Evolutionary conservation across 2,329 filamentous ascomycete genomes (phyloP), one percentile per base, ranked within the genome.

Genomic region (Fusarium sp.): DNA sequence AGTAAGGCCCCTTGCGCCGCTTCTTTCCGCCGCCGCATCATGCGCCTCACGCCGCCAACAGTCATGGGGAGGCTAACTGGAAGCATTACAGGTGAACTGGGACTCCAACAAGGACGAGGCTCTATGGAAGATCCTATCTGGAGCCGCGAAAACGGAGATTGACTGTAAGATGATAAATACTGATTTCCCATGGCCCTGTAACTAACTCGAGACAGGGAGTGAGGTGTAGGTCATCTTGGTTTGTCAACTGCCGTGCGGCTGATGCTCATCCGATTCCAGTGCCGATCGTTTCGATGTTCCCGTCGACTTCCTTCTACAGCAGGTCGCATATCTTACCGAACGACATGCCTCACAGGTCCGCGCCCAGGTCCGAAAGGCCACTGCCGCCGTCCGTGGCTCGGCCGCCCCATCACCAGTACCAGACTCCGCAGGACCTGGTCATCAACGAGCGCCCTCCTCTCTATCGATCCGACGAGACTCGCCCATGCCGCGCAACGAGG

Each of bases 261-360:
- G 64, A 73, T 64, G 69, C 76, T 80, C 69, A 80, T 68, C 63
- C 67, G 57, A 63, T 38, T 72, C 31, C 76, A 93, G 93, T 79
- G 94, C 94, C 56, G 87, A 89, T 62, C 88, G 90, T 54, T 98
- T 98, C 83, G 89, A 95, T 72, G 96, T 98, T 22, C 93, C 94
- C 29, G 90, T 97, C 67, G 89, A 94, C 45, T 98, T 98, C 79
- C 88, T 99, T 35, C 89, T 98, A 18, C 94, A 98, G 80, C 95
- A 99, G 83, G 95, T 95, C 72, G 95, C 94, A 82, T 98, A 95
- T 89, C 89, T 98, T 7, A 98, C 96, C 79, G 95, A 98, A 81
- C 89, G 94, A 61, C 94, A 98, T 84, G 89, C 97, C 31, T 93
- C 94, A 1, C 94, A 98, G 81, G 94, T 98, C 57, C 91, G 94